Percentiles rank a stretch among this genome's conserved stretches.
Conservation (phyloP, 2,329 filamentous ascomycete genomes). For the Fusarium sacchari region DNA sequence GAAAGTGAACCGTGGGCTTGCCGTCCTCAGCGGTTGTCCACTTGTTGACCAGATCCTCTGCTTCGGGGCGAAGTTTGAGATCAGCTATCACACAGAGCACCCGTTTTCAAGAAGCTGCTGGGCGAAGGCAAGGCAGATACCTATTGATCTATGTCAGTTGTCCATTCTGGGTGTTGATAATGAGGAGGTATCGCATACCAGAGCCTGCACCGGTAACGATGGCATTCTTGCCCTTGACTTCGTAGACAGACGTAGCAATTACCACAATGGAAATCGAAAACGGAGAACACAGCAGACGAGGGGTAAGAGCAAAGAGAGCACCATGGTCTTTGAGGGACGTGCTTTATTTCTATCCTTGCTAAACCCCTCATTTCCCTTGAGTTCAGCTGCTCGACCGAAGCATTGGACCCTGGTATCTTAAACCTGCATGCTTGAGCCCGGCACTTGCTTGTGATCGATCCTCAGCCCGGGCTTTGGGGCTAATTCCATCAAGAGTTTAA, state of each 20-base stretch:
- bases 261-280: accelerated
- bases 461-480: accelerated
- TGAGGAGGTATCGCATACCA: not conserved
- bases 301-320: not conserved
- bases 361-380: not conserved
- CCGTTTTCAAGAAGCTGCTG: not conserved
- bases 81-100: slow-evolving; percentile 1
- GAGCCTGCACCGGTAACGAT: slow-evolving; percentile 25
- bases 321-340: not conserved
- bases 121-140: slow-evolving; percentile 11
- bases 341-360: not conserved
- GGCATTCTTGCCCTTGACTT: slow-evolving; percentile 14
- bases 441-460: not conserved
- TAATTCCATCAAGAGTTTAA: not conserved
- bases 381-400: not conserved
- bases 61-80: not conserved
- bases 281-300: not conserved
- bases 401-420: not conserved
- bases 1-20: slow-evolving; percentile 10
- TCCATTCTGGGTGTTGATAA: accelerated
- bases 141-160: not conserved
- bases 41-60: not conserved
- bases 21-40: not conserved
- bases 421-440: not conserved
- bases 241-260: slow-evolving; percentile 7